Conservation (phyloP, 176 grass and related monocot species). For the Carex scoparia region DNA sequence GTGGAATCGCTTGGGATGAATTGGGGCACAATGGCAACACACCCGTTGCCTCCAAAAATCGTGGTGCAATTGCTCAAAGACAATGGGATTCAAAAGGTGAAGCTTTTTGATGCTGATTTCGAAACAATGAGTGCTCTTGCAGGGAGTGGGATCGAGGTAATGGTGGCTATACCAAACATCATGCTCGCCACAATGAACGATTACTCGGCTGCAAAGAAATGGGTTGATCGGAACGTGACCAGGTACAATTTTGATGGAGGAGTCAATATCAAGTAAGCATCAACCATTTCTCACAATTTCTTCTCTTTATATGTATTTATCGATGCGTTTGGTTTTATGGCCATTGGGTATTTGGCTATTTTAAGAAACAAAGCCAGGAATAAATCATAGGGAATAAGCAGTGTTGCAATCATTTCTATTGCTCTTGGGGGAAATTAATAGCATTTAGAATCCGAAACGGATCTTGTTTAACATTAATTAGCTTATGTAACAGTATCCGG, state of each 20-base stretch:
- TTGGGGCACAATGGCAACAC: slow-evolving; percentile 83
- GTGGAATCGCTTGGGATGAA: slow-evolving; percentile 64
- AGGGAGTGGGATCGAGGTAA: slow-evolving; percentile 62
- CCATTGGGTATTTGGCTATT: background rate
- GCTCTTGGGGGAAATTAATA: background rate
- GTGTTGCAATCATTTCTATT: background rate
- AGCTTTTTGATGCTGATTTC: slow-evolving; percentile 82
- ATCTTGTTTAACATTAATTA: background rate
- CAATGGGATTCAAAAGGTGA: slow-evolving; percentile 77
- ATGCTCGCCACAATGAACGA: slow-evolving; percentile 52
- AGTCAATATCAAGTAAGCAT: slow-evolving; percentile 61
- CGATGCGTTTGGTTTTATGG: background rate
- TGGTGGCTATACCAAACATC: slow-evolving; percentile 81
- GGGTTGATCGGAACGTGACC: slow-evolving; percentile 54
- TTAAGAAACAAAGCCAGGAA: background rate
- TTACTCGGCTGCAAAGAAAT: slow-evolving; percentile 40
- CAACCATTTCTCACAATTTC: background rate
- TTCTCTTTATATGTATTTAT: background rate
- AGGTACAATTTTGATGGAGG: slow-evolving; percentile 74
- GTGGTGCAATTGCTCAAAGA: slow-evolving; percentile 61
- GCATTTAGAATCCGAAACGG: background rate
- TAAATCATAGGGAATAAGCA: background rate
- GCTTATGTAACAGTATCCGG: background rate
- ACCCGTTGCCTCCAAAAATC: slow-evolving; percentile 48
- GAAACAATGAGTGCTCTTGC: slow-evolving; percentile 59